phyloP scores from a whole-genome alignment of 352 stramenopile species.

The Plasmopara halstedii region DNA sequence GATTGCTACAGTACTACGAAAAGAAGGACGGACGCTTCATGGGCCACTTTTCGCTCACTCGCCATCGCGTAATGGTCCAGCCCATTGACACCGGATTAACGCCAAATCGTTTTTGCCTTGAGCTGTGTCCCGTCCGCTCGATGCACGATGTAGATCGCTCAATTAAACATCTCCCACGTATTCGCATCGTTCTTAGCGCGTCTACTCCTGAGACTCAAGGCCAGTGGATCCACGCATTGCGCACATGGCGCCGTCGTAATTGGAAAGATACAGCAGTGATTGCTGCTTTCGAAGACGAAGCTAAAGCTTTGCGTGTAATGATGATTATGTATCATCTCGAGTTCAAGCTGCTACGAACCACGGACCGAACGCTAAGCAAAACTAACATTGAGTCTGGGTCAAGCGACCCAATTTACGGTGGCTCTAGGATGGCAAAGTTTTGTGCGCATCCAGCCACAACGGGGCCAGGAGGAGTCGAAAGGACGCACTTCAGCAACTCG shows the following conservation, averaged over 20 bases:
- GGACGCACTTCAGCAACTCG: slow-evolving; percentile 23
- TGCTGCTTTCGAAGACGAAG: slow-evolving; percentile 53
- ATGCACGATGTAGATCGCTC: slow-evolving; percentile 69
- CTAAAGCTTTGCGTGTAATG: slow-evolving; percentile 48
- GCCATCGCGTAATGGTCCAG: slow-evolving; percentile 51
- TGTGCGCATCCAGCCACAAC: slow-evolving; percentile 12
- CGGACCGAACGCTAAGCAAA: slow-evolving; percentile 44
- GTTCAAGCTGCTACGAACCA: slow-evolving; percentile 44
- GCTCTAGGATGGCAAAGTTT: slow-evolving; percentile 9
- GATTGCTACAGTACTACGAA: slow-evolving; percentile 66
- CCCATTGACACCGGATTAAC: slow-evolving; percentile 31
- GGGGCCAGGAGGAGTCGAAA: slow-evolving; percentile 14
- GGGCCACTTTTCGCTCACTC: slow-evolving; percentile 64
- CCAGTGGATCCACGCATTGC: slow-evolving; percentile 61
- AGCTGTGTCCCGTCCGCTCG: slow-evolving; percentile 65
- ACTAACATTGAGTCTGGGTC: slow-evolving; percentile 11
- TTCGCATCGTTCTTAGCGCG: slow-evolving; percentile 47
- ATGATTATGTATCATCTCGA: slow-evolving; percentile 67
- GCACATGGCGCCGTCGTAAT: slow-evolving; percentile 70
- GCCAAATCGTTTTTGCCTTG: slow-evolving; percentile 64
- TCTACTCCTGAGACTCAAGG: slow-evolving; percentile 36
- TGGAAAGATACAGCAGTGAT: slow-evolving; percentile 67
- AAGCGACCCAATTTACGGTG: slow-evolving; percentile 8
- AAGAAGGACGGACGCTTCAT: slow-evolving; percentile 65
- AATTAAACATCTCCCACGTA: slow-evolving; percentile 51